Percentiles rank a stretch among this genome's conserved stretches.
Evolutionary conservation across 108 stramenopile species (phyloP).

Genomic region (Nitzschia inconspicua): DNA sequence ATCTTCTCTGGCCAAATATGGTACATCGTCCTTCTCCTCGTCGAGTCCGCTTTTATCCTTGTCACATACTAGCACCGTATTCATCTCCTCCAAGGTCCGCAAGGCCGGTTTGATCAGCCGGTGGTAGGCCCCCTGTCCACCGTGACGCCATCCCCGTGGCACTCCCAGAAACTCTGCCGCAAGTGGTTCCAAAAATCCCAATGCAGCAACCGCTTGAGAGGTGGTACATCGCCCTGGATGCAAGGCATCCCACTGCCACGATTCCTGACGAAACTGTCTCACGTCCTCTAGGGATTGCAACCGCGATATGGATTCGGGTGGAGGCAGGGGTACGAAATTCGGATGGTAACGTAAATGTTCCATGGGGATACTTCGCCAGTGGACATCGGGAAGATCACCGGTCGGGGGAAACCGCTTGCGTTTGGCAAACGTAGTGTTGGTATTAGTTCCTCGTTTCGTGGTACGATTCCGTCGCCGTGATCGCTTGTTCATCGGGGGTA

Average conservation of each 20-base stretch:
- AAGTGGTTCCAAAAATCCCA: slow-evolving; percentile 63
- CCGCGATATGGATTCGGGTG: slow-evolving; percentile 31
- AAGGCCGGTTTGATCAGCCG: slow-evolving; percentile 46
- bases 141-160: slow-evolving; percentile 56
- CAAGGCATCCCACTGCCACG: slow-evolving; percentile 88
- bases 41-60: background rate
- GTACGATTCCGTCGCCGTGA: too few species aligned
- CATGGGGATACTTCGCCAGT: slow-evolving; percentile 74
- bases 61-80: slow-evolving; percentile 38
- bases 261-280: slow-evolving; percentile 77
- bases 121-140: slow-evolving; percentile 65
- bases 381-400: slow-evolving; percentile 74
- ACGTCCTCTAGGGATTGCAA: slow-evolving; percentile 65
- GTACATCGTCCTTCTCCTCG: background rate
- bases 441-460: too few species aligned
- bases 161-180: slow-evolving; percentile 60
- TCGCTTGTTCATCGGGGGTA: too few species aligned
- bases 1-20: background rate
- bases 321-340: slow-evolving; percentile 60
- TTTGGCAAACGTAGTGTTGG: too few species aligned
- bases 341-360: slow-evolving; percentile 81
- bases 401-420: background rate
- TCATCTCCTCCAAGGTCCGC: slow-evolving; percentile 51
- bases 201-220: slow-evolving; percentile 71
- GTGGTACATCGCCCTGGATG: slow-evolving; percentile 84